Evolutionary conservation across 208 protist species (phyloP), one percentile per base, ranked within the genome.

Genomic region (Porcisia deanei): DNA sequence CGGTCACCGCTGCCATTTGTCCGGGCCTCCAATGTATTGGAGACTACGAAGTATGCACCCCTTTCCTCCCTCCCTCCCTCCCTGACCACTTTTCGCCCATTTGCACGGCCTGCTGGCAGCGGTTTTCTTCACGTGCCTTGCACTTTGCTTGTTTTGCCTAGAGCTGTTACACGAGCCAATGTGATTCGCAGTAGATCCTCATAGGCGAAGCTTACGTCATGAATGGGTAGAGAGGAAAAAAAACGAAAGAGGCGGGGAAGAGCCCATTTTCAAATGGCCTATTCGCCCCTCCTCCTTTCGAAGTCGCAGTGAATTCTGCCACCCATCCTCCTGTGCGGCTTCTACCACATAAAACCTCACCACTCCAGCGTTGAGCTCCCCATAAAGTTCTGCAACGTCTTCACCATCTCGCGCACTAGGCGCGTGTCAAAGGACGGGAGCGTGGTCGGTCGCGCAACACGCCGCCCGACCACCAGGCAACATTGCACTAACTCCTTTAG

Each of bases 331-430:
- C 1, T 49, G 8, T 52, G 63, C 63, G 2, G 5, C 37, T 7
- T 12, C 63, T 67, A 9, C 1, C 41, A 49, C 14, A 12, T 34
- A 14, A 22, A 67, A 34, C 47, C n/a, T 77, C 75, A 93, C 88
- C 88, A 94, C 60, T 94, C 87, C 10, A 94, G 67, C 3, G 85
- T 86, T 37, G 82, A 61, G 65, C 77, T 85, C 63, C 72, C 80
- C 55, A 82, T 68, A 78, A 86, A 94, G 61, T 83, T 60, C 69
- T 85, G 81, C 43, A 88, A 53, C 20, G 58, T 60, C 58, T 74
- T 78, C 61, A 85, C 64, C 70, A 83, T 78, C 63, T 85, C 77
- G 18, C 74, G 70, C 65, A 84, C 66, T 47, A 54, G 39, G 22
- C 49, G 49, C 20, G 54, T 73, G 5, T 77, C 73, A 41, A 54